phyloP scores from a whole-genome alignment of 1,139 yeast genomes.

The Protomyces macrosporus region DNA sequence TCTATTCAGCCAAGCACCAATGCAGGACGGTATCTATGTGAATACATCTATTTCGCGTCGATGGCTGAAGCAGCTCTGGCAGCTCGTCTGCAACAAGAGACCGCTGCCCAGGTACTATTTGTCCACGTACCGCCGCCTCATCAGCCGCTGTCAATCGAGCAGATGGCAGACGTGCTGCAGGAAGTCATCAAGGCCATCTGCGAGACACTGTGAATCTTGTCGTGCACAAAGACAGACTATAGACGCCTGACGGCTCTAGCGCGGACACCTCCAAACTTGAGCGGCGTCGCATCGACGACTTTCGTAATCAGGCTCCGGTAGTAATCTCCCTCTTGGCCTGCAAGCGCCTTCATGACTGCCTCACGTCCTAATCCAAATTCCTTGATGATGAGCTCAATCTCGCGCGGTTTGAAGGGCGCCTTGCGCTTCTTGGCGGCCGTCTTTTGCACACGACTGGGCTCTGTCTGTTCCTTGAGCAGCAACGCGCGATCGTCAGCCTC shows the following conservation, averaged over 20 bases:
- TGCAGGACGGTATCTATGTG: constrained; percentile 21
- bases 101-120: constrained; percentile 2
- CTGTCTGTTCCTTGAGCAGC: constrained; percentile 50
- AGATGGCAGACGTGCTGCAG: constrained; percentile 13
- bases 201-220: background rate
- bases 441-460: constrained; percentile 67
- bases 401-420: constrained; percentile 40
- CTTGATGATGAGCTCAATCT: constrained; percentile 62
- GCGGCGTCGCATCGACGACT: constrained; percentile 68
- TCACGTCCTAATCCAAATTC: constrained; percentile 88
- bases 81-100: background rate
- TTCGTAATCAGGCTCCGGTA: constrained; percentile 62
- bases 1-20: constrained; percentile 2
- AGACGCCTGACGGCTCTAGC: constrained; percentile 80
- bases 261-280: constrained; percentile 89
- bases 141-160: background rate
- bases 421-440: constrained; percentile 54
- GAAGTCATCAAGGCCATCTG: constrained; percentile 2
- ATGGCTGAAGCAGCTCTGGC: constrained; percentile 4
- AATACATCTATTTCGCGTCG: constrained; percentile 14
- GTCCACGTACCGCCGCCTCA: constrained; percentile 15
- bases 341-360: constrained; percentile 77
- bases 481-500: constrained; percentile 13
- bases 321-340: constrained; percentile 79
- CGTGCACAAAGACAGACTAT: constrained; percentile 36